These are phyloP conservation scores for Graphiopsis chlorocephala DNA, from an alignment of 2,329 filamentous ascomycete species.

Conservation along the genomic window DNA sequence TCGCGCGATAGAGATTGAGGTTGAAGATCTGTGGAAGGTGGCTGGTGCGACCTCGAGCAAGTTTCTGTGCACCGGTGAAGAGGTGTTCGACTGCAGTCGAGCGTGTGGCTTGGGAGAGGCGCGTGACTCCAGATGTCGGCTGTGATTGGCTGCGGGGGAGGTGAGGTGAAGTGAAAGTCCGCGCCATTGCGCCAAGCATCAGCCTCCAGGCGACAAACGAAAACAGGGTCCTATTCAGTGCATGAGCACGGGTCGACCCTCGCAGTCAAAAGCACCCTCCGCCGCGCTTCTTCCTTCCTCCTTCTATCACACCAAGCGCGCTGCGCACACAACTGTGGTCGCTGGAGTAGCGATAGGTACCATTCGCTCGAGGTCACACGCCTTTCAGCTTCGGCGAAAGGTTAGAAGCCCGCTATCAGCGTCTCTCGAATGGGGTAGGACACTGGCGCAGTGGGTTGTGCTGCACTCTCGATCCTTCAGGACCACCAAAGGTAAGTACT, in stretches of 20 bases:
- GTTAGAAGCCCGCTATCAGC: neutral
- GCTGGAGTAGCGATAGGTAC: neutral
- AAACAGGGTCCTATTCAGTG: neutral
- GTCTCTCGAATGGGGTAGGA: neutral
- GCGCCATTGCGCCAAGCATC: too few species aligned
- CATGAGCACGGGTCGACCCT: neutral
- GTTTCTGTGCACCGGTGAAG: neutral
- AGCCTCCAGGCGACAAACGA: neutral
- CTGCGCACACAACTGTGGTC: slow-evolving; percentile 2
- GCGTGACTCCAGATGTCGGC: neutral
- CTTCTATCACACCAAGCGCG: neutral
- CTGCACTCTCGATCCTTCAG: slow-evolving; percentile 2
- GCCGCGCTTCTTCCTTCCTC: neutral
- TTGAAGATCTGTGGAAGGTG: neutral
- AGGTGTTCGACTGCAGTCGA: neutral
- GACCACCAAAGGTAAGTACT: slow-evolving; percentile 2
- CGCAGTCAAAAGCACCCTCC: neutral
- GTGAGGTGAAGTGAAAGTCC: neutral
- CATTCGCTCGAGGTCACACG: slow-evolving; percentile 1
- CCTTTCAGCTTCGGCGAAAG: neutral
- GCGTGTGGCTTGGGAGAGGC: neutral
- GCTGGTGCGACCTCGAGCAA: neutral
- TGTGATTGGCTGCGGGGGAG: neutral
- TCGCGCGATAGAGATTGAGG: neutral
- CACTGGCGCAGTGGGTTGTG: neutral